Evolutionary conservation across 2,329 filamentous ascomycete genomes (phyloP).

Genomic region (Talaromyces marneffei): DNA sequence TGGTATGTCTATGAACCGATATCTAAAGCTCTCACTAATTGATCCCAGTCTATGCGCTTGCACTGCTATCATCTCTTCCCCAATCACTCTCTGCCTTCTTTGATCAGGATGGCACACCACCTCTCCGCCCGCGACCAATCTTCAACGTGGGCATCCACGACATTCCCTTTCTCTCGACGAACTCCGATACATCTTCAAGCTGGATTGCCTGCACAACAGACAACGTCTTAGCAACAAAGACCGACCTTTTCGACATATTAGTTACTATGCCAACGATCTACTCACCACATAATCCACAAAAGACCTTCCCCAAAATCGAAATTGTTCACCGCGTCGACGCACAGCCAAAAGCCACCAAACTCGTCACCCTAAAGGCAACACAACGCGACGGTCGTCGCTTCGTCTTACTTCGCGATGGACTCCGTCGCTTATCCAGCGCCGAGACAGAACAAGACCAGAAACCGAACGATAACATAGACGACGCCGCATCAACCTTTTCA

Average conservation of each 20-base stretch:
- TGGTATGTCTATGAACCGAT: conserved; percentile 50
- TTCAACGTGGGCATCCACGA: conserved; percentile 93
- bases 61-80: conserved; percentile 85
- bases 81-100: conserved; percentile 64
- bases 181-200: conserved; percentile 46
- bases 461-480: conserved; percentile 31
- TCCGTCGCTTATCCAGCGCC: conserved; percentile 38
- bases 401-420: conserved; percentile 59
- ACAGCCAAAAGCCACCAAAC: conserved; percentile 31
- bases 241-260: conserved; percentile 80
- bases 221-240: conserved; percentile 81
- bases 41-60: conserved; percentile 76
- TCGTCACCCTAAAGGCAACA: conserved; percentile 63
- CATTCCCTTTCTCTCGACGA: conserved; percentile 68
- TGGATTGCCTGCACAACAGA: conserved; percentile 97
- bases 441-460: conserved; percentile 18
- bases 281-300: conserved; percentile 52
- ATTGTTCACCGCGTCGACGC: conserved; percentile 53
- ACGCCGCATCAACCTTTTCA: conserved; percentile 36
- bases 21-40: conserved; percentile 17
- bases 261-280: conserved; percentile 63
- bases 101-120: conserved; percentile 54
- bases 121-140: conserved; percentile 67
- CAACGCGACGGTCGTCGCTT: conserved; percentile 85
- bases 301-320: conserved; percentile 71